Base-by-base conservation (phyloP, 1,284 basidiomycete genomes). In the Ustilago lituana region DNA sequence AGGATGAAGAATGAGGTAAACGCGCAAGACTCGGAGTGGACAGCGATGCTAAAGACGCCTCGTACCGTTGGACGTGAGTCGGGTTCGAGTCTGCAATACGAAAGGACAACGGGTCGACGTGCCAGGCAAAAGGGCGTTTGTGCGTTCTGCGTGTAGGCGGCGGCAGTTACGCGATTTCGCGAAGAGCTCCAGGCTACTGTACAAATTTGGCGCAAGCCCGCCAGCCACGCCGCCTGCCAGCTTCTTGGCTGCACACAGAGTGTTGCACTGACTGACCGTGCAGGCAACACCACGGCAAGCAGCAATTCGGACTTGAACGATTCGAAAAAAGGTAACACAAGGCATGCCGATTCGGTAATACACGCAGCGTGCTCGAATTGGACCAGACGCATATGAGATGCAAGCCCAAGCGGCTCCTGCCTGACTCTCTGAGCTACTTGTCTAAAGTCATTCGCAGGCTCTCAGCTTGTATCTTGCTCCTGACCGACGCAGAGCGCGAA, bases 121-220 rank as follows among this genome's bases (percentile, higher is more conserved):
- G 41, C 23, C 15, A 17, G 7, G 3, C 11, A 5, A 19, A 31
- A 29, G 41, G 15, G 41, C 41, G 29, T 44, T 47, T 12, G 41
- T 5, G 41, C 41, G 29, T 44, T 47, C 27, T 29, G 45, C 45
- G 45, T 47, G 45, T 35, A 36, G 45, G 23, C 45, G 27, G 45
- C 23, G n/a, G n/a, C n/a, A 24, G 24, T 22, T n/a, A 47, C 45
- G 45, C 45, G 45, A 47, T 36, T 47, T 47, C 45, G 45, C 45
- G 35, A 47, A 47, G 45, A 27, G 41, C 17, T 8, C 24, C 39
- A 37, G 11, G 26, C 15, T n/a, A 43, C 12, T 27, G 39, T n/a
- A 6, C 4, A 26, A 11, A 44, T 32, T 33, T 33, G 43, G 45
- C 35, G 20, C 33, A 35, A 47, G 45, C 45, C 45, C 36, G 32